Conservation (phyloP, 169 alveolate species). For the Fabrea salina region DNA sequence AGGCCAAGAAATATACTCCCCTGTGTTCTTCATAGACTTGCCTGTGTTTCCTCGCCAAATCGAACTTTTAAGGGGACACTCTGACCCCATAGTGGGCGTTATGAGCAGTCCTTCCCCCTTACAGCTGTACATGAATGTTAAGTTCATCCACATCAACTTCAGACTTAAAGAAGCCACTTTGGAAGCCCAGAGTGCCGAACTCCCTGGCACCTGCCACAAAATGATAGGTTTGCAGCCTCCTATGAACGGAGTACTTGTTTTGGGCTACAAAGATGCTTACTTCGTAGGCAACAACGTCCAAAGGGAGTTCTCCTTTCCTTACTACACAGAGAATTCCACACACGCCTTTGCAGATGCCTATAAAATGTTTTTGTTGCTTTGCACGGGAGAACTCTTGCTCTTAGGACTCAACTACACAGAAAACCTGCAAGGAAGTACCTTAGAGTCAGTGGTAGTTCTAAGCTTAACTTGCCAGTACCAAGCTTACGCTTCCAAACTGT, state of each 20-base stretch:
- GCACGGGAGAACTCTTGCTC: conserved; percentile 4
- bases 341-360: not conserved
- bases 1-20: conserved; percentile 11
- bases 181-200: not conserved
- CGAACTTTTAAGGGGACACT: conserved; percentile 6
- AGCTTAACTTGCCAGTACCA: not conserved
- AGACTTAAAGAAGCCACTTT: not conserved
- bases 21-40: conserved; percentile 1
- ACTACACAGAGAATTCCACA: not conserved
- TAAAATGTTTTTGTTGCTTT: not conserved
- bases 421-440: not conserved
- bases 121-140: not conserved
- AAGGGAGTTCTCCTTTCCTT: not conserved
- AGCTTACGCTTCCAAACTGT: not conserved
- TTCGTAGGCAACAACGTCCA: conserved; percentile 4
- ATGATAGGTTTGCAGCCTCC: conserved; percentile 4
- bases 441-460: not conserved
- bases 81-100: conserved; percentile 21
- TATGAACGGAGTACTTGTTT: conserved; percentile 18
- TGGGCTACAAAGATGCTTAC: not conserved
- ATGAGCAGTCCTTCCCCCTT: not conserved
- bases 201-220: not conserved
- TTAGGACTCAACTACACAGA: conserved; percentile 14
- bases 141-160: not conserved
- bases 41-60: not conserved